Conservation (phyloP, 1,284 basidiomycete species). For the Earliella scabrosa region DNA sequence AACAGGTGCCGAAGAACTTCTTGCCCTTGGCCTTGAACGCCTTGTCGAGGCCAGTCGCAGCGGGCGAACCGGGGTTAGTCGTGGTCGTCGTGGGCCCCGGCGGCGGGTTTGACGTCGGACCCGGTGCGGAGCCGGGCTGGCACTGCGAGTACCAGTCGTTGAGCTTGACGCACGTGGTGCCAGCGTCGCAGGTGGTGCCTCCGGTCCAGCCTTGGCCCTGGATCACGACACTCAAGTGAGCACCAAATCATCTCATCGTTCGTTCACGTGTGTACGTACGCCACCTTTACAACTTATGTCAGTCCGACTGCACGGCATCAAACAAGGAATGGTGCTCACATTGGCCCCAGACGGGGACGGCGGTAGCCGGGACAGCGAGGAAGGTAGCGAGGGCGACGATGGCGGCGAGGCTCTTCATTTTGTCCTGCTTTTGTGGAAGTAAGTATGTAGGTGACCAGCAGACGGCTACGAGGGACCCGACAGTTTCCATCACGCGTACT, state of each 20-base stretch:
- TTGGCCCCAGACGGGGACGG: constrained; percentile 33
- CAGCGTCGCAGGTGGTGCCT: constrained; percentile 28
- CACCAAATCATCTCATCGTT: too few species aligned
- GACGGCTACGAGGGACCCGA: background rate
- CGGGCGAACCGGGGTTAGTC: constrained; percentile 2
- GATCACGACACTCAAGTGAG: too few species aligned
- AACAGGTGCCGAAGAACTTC: constrained; percentile 32
- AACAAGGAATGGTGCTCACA: constrained; percentile 17
- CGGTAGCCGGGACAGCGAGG: constrained; percentile 26
- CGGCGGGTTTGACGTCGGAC: background rate
- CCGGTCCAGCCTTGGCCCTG: constrained; percentile 29
- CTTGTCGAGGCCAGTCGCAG: constrained; percentile 25
- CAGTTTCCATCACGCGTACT: background rate
- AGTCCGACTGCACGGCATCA: background rate
- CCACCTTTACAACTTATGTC: constrained; percentile 16
- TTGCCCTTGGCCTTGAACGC: constrained; percentile 33
- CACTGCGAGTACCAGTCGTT: constrained; percentile 33
- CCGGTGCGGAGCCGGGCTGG: constrained; percentile 20
- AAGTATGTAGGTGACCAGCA: background rate
- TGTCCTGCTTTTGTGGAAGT: background rate
- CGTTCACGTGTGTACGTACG: background rate
- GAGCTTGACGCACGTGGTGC: constrained; percentile 20
- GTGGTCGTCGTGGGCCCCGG: background rate
- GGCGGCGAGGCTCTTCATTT: constrained; percentile 32
- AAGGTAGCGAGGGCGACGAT: constrained; percentile 31